Conservation (phyloP, 176 grass and related monocot genomes). For the Aegilops speltoides region DNA sequence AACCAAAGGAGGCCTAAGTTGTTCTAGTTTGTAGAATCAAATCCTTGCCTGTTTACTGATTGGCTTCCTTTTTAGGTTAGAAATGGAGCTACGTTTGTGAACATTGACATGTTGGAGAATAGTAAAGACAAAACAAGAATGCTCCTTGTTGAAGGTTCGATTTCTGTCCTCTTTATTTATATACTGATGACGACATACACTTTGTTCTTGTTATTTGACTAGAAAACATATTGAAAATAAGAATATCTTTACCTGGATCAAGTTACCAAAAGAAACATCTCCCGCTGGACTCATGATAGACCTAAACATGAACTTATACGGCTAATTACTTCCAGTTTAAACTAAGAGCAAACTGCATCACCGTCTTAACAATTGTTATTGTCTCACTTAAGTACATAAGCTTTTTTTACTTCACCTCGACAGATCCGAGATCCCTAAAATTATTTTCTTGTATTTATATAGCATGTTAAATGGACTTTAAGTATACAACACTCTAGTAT, state of each 20-base stretch:
- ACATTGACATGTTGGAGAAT: constrained; percentile 79
- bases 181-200: constrained; percentile 7
- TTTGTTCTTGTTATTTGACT: constrained; percentile 21
- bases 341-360: background rate
- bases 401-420: background rate
- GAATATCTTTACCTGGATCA: background rate
- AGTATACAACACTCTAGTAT: constrained; percentile 1
- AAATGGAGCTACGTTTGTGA: constrained; percentile 95
- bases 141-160: constrained; percentile 87
- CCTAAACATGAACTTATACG: constrained; percentile 13
- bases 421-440: background rate
- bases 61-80: constrained; percentile 51
- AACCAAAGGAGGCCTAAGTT: background rate
- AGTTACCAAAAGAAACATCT: constrained; percentile 21
- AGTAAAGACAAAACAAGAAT: constrained; percentile 79
- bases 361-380: background rate
- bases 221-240: constrained; percentile 8
- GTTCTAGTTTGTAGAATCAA: constrained; percentile 4
- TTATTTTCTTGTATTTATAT: constrained; percentile 1
- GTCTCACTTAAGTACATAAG: background rate
- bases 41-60: constrained; percentile 23
- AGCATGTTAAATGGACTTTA: background rate
- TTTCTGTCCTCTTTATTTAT: constrained; percentile 17
- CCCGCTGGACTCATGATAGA: constrained; percentile 5
- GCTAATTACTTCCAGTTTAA: background rate